phyloP scores from a whole-genome alignment of 1,284 basidiomycete genomes.

The Apiotrichum gracile region DNA sequence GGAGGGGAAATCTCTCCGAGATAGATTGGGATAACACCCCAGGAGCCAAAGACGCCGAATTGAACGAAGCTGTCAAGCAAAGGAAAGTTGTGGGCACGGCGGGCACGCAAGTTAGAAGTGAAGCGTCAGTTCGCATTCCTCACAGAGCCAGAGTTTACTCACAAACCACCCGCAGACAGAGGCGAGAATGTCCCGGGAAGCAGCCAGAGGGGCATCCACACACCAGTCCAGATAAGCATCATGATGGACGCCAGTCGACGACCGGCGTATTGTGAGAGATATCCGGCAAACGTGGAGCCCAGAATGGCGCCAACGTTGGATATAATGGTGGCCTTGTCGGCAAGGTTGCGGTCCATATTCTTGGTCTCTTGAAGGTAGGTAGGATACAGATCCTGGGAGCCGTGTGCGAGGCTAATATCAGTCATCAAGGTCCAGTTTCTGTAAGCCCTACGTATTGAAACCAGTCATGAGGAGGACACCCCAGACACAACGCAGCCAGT shows the following conservation, averaged over 20 bases:
- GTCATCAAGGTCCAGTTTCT: background rate
- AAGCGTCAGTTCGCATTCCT: no score
- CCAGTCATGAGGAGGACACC: conserved; percentile 51
- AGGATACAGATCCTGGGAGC: conserved; percentile 53
- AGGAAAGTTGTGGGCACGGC: background rate
- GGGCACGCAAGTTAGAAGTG: no score
- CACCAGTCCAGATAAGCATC: conserved; percentile 53
- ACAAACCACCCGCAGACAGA: conserved; percentile 38
- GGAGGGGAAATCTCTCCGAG: conserved; percentile 74
- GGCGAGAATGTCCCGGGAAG: conserved; percentile 53
- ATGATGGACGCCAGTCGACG: conserved; percentile 57
- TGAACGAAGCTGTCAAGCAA: conserved; percentile 56
- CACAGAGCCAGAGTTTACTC: background rate
- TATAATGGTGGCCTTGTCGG: conserved; percentile 86
- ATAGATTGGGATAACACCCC: conserved; percentile 50
- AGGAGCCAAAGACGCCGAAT: conserved; percentile 71
- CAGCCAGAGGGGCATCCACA: conserved; percentile 66
- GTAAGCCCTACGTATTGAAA: background rate
- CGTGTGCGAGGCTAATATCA: conserved; percentile 53
- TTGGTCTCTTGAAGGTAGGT: conserved; percentile 23
- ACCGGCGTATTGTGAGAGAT: conserved; percentile 73
- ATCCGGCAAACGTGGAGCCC: conserved; percentile 74
- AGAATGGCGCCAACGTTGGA: conserved; percentile 60
- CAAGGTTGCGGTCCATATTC: conserved; percentile 50
- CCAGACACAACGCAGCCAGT: conserved; percentile 77